Conservation (phyloP, 73 alveolate species). For the Paramecium biaurelia region DNA sequence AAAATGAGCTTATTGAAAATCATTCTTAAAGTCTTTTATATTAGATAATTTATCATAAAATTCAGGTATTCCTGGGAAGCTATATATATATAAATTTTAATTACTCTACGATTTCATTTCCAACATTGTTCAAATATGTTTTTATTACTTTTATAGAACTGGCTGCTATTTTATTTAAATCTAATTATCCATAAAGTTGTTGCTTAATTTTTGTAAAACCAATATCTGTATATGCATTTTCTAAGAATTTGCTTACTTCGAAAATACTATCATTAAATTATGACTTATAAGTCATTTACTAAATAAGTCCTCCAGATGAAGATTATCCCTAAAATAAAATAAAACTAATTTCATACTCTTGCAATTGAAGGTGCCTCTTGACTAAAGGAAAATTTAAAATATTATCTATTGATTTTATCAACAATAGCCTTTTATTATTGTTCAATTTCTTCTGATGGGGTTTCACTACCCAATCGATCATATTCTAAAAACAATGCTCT, state of each 20-base stretch:
- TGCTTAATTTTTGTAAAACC: neutral
- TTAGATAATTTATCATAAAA: neutral
- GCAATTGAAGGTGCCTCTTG: neutral
- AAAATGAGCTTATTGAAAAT: neutral
- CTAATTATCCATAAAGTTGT: neutral
- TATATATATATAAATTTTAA: neutral
- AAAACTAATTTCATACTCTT: neutral
- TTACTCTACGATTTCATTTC: neutral
- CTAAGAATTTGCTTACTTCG: neutral
- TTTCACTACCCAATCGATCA: neutral
- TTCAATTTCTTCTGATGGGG: neutral
- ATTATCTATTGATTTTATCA: neutral
- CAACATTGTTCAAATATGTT: neutral
- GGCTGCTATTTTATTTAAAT: neutral
- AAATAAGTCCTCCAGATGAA: neutral
- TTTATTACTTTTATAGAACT: neutral
- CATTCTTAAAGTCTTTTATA: neutral
- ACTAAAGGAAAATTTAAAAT: neutral
- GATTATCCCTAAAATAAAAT: neutral
- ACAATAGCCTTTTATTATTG: neutral
- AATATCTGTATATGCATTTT: neutral
- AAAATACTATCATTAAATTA: neutral
- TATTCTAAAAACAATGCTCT: neutral
- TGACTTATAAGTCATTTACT: neutral
- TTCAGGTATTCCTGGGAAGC: neutral